Conservation (phyloP, 176 grass and related monocot species). For the Ampelocalamus luodianensis region DNA sequence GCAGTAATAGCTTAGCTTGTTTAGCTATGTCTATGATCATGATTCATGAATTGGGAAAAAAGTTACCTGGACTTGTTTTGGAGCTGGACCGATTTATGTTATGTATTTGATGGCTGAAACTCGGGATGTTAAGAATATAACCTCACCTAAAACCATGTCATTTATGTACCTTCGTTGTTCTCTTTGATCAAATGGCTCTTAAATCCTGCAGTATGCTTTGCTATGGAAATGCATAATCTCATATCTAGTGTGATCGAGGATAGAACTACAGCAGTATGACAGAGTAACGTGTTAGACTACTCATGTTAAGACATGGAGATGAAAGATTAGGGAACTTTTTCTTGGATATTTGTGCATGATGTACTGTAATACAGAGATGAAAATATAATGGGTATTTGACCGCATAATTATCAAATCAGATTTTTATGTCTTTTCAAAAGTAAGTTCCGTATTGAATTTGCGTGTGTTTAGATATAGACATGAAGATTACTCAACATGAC, state of each 20-base stretch:
- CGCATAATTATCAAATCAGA: neutral
- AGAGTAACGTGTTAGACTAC: neutral
- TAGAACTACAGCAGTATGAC: neutral
- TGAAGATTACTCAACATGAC: neutral
- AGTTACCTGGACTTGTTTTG: neutral
- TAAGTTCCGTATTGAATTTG: no score
- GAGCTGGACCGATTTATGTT: neutral
- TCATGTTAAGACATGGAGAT: neutral
- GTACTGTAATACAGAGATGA: neutral
- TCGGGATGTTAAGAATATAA: neutral
- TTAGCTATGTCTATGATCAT: neutral
- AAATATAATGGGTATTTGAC: neutral
- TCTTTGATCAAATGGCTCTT: neutral
- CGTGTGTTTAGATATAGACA: no score
- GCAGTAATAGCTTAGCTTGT: neutral
- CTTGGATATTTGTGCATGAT: neutral
- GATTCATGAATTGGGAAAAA: conserved; percentile 6
- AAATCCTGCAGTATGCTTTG: neutral
- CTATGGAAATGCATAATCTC: neutral
- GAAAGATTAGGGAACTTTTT: neutral
- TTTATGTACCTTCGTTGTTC: neutral
- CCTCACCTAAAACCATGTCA: neutral
- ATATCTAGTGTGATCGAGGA: neutral
- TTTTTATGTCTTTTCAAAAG: no score
- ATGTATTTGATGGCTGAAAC: neutral